These are phyloP conservation scores for Croton laevigatus DNA, from an alignment of 441 rosid species.

Conservation along the genomic window DNA sequence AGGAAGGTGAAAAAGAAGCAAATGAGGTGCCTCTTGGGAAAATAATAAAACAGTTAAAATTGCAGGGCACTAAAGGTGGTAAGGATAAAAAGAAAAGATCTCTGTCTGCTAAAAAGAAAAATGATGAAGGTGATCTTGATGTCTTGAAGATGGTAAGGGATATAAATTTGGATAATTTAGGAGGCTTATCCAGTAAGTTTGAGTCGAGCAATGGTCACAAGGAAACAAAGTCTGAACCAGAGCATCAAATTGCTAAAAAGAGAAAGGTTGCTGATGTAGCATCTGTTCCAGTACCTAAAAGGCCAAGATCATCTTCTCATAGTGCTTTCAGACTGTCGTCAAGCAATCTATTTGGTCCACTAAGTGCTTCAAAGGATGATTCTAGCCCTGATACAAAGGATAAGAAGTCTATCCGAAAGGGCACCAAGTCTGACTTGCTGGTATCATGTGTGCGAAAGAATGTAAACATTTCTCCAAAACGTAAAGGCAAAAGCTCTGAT, in stretches of 20 bases:
- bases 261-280: conserved; percentile 51
- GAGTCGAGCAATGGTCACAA: conserved; percentile 86
- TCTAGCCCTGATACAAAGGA: conserved; percentile 41
- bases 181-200: conserved; percentile 50
- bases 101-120: conserved; percentile 42
- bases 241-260: conserved; percentile 53
- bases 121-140: conserved; percentile 72
- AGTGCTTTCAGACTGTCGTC: conserved; percentile 53
- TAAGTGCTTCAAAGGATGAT: conserved; percentile 36
- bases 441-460: conserved; percentile 44
- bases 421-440: conserved; percentile 37
- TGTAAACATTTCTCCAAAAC: conserved; percentile 38
- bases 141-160: conserved; percentile 91
- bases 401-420: conserved; percentile 31
- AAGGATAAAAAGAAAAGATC: conserved; percentile 54
- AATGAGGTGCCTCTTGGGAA: conserved; percentile 81
- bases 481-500: conserved; percentile 45
- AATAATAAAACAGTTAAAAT: conserved; percentile 69
- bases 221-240: conserved; percentile 39
- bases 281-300: conserved; percentile 67
- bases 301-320: conserved; percentile 61
- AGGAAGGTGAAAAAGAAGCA: conserved; percentile 68
- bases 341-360: conserved; percentile 35
- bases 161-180: conserved; percentile 74
- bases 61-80: conserved; percentile 59